Conservation (phyloP, 371 early-diverging fungal genomes). For the Mucor circinelloides region DNA sequence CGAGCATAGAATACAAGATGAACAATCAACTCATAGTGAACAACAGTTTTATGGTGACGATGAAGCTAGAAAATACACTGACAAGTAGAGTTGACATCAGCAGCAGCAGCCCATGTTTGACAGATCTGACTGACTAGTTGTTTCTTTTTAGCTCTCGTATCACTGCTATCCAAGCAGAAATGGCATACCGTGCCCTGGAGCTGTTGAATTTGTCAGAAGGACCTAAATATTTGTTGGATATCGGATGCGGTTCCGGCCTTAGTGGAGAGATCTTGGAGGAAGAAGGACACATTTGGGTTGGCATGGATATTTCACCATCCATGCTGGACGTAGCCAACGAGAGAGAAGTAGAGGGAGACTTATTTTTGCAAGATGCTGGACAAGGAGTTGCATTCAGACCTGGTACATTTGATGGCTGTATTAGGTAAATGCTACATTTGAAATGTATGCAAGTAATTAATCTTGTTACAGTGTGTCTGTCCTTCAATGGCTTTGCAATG, state of each 20-base stretch:
- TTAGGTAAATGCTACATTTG: conserved; percentile 55
- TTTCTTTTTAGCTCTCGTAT: conserved; percentile 76
- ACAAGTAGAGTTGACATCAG: conserved; percentile 67
- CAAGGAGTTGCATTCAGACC: conserved; percentile 95
- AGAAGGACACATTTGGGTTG: conserved; percentile 94
- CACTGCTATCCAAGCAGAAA: conserved; percentile 89
- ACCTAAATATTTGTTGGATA: conserved; percentile 61
- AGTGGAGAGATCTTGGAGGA: conserved; percentile 96
- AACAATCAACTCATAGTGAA: conserved; percentile 25
- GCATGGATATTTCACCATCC: conserved; percentile 92
- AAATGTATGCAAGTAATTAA: not conserved
- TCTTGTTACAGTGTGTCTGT: conserved; percentile 81
- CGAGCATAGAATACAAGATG: not conserved
- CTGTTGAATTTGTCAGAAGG: conserved; percentile 83
- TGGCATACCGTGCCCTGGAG: conserved; percentile 93
- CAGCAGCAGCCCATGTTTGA: not conserved
- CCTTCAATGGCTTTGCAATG: conserved; percentile 99
- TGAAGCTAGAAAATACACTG: conserved; percentile 95
- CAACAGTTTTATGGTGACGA: conserved; percentile 81
- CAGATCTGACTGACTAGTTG: not conserved
- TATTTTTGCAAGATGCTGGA: conserved; percentile 96
- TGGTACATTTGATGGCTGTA: conserved; percentile 97
- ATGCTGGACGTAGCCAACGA: conserved; percentile 91
- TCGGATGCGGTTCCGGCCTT: conserved; percentile 63
- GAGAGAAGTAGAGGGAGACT: conserved; percentile 89